Percentiles rank a stretch among this genome's conserved stretches.
phyloP scores from a whole-genome alignment of 2,329 filamentous ascomycete species.

The Penicillium sp. region DNA sequence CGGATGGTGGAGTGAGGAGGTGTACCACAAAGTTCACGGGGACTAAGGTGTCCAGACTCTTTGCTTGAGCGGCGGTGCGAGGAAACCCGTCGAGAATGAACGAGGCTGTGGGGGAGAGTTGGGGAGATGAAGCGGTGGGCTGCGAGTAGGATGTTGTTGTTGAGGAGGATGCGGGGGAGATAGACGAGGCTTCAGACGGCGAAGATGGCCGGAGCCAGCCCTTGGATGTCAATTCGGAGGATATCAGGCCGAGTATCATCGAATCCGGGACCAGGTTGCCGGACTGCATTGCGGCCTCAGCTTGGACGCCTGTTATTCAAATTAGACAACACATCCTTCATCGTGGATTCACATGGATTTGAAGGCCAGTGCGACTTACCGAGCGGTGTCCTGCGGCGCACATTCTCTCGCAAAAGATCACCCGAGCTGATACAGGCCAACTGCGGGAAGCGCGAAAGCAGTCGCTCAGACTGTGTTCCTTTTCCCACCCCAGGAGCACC shows the following conservation, averaged over 20 bases:
- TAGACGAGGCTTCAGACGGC: constrained; percentile 32
- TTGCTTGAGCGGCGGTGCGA: constrained; percentile 75
- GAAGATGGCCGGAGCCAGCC: constrained; percentile 66
- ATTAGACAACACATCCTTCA: constrained; percentile 4
- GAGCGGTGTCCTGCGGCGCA: constrained; percentile 78
- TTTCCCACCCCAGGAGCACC: constrained; percentile 97
- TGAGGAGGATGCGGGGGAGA: not conserved
- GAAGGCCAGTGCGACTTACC: constrained; percentile 51
- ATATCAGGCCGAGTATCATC: constrained; percentile 87
- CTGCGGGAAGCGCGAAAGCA: constrained; percentile 82
- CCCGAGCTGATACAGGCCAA: constrained; percentile 89
- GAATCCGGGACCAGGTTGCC: constrained; percentile 88
- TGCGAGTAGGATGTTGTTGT: constrained; percentile 1
- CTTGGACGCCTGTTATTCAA: constrained; percentile 67
- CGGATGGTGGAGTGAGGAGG: constrained; percentile 75
- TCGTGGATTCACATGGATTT: not conserved
- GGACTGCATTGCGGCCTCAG: constrained; percentile 79
- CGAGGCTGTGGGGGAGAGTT: constrained; percentile 71
- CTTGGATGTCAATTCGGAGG: constrained; percentile 76
- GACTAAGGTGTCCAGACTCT: constrained; percentile 70
- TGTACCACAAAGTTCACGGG: constrained; percentile 95
- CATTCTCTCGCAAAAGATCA: constrained; percentile 86
- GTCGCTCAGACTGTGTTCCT: constrained; percentile 86
- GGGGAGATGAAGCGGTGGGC: constrained; percentile 23
- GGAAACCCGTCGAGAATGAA: constrained; percentile 97